Percentiles rank a stretch among this genome's conserved stretches.
phyloP scores from a whole-genome alignment of 139 green algal species.

The Chlamydomonas incerta region DNA sequence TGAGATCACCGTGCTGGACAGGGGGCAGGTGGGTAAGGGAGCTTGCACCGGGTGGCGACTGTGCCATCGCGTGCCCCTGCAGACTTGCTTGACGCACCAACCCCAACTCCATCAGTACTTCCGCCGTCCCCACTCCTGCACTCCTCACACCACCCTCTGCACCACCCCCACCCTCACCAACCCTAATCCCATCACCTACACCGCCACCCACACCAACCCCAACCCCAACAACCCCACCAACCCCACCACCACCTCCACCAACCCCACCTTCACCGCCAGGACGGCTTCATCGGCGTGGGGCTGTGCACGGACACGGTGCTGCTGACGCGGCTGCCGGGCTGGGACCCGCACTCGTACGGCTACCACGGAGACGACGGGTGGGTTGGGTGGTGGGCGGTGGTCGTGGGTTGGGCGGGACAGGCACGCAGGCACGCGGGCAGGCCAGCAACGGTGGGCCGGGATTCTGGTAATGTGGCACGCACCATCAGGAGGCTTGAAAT shows the following conservation, averaged over 20 bases:
- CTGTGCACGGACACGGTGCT: constrained; percentile 74
- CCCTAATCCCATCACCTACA: background rate
- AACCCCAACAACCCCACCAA: background rate
- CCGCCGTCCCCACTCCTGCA: too few relatives aligned
- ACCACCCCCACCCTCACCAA: too few relatives aligned
- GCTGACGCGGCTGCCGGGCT: constrained; percentile 82
- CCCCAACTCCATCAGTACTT: too few relatives aligned
- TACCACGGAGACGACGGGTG: constrained; percentile 63
- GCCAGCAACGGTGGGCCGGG: too few relatives aligned
- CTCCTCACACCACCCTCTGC: too few relatives aligned
- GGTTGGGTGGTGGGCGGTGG: too few relatives aligned
- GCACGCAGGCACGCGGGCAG: too few relatives aligned
- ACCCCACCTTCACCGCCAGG: background rate
- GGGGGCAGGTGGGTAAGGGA: background rate
- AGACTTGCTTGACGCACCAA: too few relatives aligned
- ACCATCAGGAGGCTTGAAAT: too few relatives aligned
- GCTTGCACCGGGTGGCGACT: background rate
- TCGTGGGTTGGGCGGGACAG: background rate
- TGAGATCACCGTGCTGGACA: constrained; percentile 57
- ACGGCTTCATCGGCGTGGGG: constrained; percentile 73
- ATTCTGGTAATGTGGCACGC: too few relatives aligned
- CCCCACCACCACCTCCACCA: background rate
- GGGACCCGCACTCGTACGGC: constrained; percentile 83
- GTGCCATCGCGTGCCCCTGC: too few relatives aligned
- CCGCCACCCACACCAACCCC: background rate